Evolutionary conservation across 1,139 yeast genomes (phyloP).

Genomic region (Lodderomyces margitis): DNA sequence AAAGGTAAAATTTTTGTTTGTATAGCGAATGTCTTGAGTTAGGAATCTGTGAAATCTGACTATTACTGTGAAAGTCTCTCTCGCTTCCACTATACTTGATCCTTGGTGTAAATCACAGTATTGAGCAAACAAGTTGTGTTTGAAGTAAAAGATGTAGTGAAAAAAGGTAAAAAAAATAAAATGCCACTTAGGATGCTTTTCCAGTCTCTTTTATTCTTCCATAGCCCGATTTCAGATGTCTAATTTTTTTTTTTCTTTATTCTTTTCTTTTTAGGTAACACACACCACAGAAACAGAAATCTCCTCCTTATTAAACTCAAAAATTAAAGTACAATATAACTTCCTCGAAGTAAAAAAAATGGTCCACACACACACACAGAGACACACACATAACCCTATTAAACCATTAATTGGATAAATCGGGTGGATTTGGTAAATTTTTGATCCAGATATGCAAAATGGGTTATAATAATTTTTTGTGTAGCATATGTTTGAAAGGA

Average conservation of each 20-base stretch:
- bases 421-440: background rate
- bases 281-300: background rate
- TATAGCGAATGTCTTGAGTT: background rate
- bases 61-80: background rate
- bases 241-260: background rate
- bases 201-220: background rate
- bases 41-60: background rate
- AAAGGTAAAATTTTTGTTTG: background rate
- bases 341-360: background rate
- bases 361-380: background rate
- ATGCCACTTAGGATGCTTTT: too few relatives aligned
- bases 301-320: background rate
- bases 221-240: conserved; percentile 3
- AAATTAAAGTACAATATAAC: too few relatives aligned
- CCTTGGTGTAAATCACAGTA: too few relatives aligned
- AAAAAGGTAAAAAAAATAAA: background rate
- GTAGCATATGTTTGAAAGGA: background rate
- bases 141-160: too few relatives aligned
- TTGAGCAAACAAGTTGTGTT: too few relatives aligned
- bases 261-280: background rate
- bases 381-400: background rate
- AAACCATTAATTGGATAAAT: background rate
- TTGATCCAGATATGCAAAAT: background rate
- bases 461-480: background rate
- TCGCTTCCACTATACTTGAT: background rate